These are phyloP conservation scores for Mrakia blollopis DNA, from an alignment of 768 basidiomycete species.

Conservation along the genomic window DNA sequence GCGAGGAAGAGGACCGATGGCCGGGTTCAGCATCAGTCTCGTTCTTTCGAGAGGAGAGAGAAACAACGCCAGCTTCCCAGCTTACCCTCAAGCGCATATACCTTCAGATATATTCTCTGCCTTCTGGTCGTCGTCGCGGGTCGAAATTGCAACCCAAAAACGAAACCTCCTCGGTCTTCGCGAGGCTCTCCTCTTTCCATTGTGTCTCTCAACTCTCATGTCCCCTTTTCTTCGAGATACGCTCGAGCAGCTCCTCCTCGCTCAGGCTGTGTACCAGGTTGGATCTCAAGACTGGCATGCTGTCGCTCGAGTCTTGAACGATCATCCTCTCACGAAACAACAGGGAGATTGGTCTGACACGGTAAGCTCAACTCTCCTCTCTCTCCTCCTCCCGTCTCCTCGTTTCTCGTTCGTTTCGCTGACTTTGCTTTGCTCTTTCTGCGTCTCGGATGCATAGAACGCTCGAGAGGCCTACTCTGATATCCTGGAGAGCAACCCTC, in stretches of 20 bases:
- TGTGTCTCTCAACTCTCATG: neutral
- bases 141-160: too few species aligned
- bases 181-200: neutral
- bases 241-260: constrained; percentile 6
- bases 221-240: neutral
- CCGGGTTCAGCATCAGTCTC: too few species aligned
- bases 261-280: constrained; percentile 10
- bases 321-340: neutral
- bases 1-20: too few species aligned
- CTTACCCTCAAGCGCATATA: too few species aligned
- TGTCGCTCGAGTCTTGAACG: neutral
- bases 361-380: neutral
- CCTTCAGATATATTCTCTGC: too few species aligned
- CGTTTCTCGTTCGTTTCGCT: neutral
- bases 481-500: neutral
- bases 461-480: neutral
- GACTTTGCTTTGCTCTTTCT: neutral
- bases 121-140: too few species aligned
- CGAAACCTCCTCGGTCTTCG: neutral
- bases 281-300: neutral
- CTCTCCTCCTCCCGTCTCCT: neutral
- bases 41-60: too few species aligned
- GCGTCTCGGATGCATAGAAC: neutral
- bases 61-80: too few species aligned
- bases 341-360: neutral